phyloP scores from a whole-genome alignment of 2,329 filamentous ascomycete genomes.

The Emericellopsis cladophorae region DNA sequence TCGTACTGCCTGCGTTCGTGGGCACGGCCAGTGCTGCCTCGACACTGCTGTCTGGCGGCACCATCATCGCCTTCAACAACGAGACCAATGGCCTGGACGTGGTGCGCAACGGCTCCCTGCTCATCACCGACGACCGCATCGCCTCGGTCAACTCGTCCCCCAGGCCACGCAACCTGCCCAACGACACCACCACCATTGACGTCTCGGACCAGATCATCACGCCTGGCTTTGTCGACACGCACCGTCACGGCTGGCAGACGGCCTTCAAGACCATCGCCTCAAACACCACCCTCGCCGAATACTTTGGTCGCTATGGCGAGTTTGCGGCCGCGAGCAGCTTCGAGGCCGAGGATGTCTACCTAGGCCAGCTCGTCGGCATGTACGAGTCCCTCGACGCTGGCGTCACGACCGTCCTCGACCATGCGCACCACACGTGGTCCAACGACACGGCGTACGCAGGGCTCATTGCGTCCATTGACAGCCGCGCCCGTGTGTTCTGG shows the following conservation, averaged over 20 bases:
- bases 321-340: constrained; percentile 16
- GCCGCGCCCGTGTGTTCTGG: constrained; percentile 34
- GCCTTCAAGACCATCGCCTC: constrained; percentile 37
- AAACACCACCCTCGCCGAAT: constrained; percentile 36
- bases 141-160: constrained; percentile 15
- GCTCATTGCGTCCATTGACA: constrained; percentile 27
- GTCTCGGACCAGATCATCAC: constrained; percentile 36
- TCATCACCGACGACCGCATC: constrained; percentile 25
- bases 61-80: constrained; percentile 26
- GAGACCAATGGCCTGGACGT: constrained; percentile 18
- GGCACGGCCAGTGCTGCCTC: neutral
- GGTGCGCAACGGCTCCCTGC: constrained; percentile 24
- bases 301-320: constrained; percentile 26
- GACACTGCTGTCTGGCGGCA: constrained; percentile 19
- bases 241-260: constrained; percentile 44
- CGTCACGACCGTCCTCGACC: constrained; percentile 38
- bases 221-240: constrained; percentile 44
- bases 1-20: too few species aligned
- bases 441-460: constrained; percentile 28
- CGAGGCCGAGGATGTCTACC: constrained; percentile 30
- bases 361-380: constrained; percentile 30
- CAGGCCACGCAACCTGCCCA: neutral
- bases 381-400: constrained; percentile 38
- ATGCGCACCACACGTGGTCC: constrained; percentile 36
- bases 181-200: constrained; percentile 21